These are phyloP conservation scores for Epithele typhae DNA, from an alignment of 768 basidiomycete species.

Conservation along the genomic window DNA sequence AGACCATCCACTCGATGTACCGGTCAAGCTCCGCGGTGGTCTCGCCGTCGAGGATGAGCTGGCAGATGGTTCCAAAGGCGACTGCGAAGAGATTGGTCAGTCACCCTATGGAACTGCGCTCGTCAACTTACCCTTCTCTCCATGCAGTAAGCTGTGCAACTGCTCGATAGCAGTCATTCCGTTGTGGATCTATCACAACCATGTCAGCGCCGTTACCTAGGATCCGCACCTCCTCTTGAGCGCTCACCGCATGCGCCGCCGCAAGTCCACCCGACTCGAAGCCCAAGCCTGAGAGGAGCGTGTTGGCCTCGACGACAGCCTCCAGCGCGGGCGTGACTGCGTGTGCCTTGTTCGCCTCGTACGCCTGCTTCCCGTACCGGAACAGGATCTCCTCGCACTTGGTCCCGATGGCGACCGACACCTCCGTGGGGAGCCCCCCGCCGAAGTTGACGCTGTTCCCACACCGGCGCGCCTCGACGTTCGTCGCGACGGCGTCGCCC, in stretches of 20 bases:
- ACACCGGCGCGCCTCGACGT: conserved; percentile 25
- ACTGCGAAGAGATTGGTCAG: conserved; percentile 12
- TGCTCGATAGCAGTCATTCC: conserved; percentile 28
- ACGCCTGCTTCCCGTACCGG: conserved; percentile 27
- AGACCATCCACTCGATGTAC: conserved; percentile 27
- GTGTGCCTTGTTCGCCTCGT: conserved; percentile 26
- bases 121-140: conserved; percentile 23
- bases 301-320: conserved; percentile 30
- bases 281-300: conserved; percentile 26
- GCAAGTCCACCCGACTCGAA: conserved; percentile 30
- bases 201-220: background rate
- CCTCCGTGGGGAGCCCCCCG: conserved; percentile 25
- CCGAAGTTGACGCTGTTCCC: conserved; percentile 26
- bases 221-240: no score
- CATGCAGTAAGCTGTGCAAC: conserved; percentile 25
- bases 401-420: conserved; percentile 23
- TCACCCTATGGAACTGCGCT: background rate
- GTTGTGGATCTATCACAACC: conserved; percentile 24
- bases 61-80: conserved; percentile 27
- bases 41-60: conserved; percentile 25
- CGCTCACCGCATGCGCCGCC: conserved; percentile 28
- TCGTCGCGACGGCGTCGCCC: conserved; percentile 30
- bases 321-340: conserved; percentile 28
- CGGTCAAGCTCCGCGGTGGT: conserved; percentile 23
- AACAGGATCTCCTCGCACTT: conserved; percentile 33